Percentiles rank a stretch among this genome's conserved stretches.
phyloP scores from a whole-genome alignment of 2,329 filamentous ascomycete species.

The Drechslera avenae region DNA sequence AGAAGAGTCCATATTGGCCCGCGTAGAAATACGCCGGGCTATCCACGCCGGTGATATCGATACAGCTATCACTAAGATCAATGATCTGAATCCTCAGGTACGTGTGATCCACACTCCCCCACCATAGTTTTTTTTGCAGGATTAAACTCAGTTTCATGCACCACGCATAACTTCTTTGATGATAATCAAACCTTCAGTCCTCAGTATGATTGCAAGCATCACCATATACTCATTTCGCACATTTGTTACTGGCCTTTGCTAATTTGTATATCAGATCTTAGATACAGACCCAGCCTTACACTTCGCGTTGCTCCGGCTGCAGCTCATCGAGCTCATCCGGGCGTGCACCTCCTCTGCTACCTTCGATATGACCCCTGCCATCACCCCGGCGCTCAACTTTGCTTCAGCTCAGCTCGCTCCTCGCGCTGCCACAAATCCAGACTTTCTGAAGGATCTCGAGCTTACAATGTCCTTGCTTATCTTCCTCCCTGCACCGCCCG shows the following conservation, averaged over 20 bases:
- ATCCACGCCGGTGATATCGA: constrained; percentile 89
- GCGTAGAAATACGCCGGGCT: constrained; percentile 81
- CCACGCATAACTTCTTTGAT: constrained; percentile 97
- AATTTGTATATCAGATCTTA: constrained; percentile 68
- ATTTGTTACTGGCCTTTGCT: constrained; percentile 24
- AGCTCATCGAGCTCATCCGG: constrained; percentile 92
- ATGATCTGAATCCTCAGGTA: constrained; percentile 91
- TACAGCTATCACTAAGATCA: constrained; percentile 81
- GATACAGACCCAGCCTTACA: constrained; percentile 83
- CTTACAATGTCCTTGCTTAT: constrained; percentile 91
- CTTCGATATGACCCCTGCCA: constrained; percentile 78
- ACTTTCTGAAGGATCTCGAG: constrained; percentile 86
- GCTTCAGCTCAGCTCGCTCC: constrained; percentile 87
- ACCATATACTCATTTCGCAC: constrained; percentile 10
- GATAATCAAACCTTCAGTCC: constrained; percentile 83
- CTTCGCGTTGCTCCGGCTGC: constrained; percentile 86
- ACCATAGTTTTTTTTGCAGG: constrained; percentile 67
- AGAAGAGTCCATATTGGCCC: constrained; percentile 72
- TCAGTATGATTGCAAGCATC: constrained; percentile 71
- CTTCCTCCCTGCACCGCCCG: constrained; percentile 67
- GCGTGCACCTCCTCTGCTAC: constrained; percentile 68
- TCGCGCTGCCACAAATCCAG: constrained; percentile 77
- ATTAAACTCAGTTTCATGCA: constrained; percentile 99
- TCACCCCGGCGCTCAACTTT: constrained; percentile 81
- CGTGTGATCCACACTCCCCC: constrained; percentile 43